phyloP scores from a whole-genome alignment of 371 early-diverging fungal species.

The Syncephalastrum contaminatum region DNA sequence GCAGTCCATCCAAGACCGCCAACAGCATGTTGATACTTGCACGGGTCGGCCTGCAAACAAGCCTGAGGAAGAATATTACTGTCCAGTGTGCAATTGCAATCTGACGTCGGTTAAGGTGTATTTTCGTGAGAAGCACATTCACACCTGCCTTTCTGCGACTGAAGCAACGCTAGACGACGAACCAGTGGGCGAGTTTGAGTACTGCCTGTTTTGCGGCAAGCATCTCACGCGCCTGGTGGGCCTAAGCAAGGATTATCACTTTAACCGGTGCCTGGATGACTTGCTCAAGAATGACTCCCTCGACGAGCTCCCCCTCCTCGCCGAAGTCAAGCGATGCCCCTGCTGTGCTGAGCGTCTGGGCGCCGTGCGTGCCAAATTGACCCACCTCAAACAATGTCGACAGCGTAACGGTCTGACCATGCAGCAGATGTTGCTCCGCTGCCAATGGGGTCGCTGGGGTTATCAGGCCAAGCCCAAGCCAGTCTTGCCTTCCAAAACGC shows the following conservation, averaged over 20 bases:
- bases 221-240: constrained; percentile 15
- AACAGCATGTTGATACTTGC: too few species aligned
- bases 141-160: constrained; percentile 17
- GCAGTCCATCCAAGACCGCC: too few species aligned
- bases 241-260: constrained; percentile 19
- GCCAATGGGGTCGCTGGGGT: constrained; percentile 39
- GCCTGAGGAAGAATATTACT: constrained; percentile 4
- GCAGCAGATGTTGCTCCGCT: constrained; percentile 17
- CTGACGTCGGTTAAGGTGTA: constrained; percentile 16
- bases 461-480: constrained; percentile 7
- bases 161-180: background rate
- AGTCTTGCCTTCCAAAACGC: too few species aligned
- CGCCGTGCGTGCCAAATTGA: constrained; percentile 17
- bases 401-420: constrained; percentile 13
- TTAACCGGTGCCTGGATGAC: constrained; percentile 31
- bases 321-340: constrained; percentile 26
- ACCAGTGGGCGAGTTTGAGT: constrained; percentile 15
- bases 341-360: constrained; percentile 21
- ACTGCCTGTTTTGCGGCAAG: constrained; percentile 38
- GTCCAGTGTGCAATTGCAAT: constrained; percentile 28
- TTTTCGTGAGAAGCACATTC: constrained; percentile 32
- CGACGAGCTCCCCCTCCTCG: constrained; percentile 12
- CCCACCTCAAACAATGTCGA: constrained; percentile 27
- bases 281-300: constrained; percentile 11
- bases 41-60: too few species aligned